phyloP scores from a whole-genome alignment of 2,329 filamentous ascomycete genomes.

The Penicillium sp. region DNA sequence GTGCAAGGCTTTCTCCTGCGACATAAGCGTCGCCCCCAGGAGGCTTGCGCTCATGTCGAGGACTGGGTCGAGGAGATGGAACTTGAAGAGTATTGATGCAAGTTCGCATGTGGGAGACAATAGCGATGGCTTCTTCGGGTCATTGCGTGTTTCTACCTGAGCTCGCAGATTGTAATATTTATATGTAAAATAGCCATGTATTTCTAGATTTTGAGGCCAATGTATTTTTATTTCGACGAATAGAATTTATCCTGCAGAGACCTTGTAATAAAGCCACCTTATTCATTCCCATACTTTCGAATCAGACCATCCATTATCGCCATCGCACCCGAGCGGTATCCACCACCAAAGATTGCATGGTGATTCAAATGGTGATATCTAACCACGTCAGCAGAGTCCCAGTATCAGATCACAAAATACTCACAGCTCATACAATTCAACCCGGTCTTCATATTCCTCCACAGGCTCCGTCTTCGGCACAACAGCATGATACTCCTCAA shows the following conservation, averaged over 20 bases:
- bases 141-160: no score
- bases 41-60: conserved; percentile 55
- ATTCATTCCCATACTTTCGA: conserved; percentile 64
- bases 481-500: conserved; percentile 73
- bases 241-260: no score
- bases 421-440: conserved; percentile 79
- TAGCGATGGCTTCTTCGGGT: neutral
- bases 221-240: no score
- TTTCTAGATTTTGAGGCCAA: no score
- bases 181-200: no score
- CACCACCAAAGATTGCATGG: conserved; percentile 77
- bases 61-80: neutral
- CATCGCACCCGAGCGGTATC: conserved; percentile 75
- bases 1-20: conserved; percentile 67
- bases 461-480: conserved; percentile 79
- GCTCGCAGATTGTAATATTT: no score
- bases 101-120: neutral
- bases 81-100: neutral
- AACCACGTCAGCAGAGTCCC: conserved; percentile 12
- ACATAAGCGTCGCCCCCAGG: conserved; percentile 60
- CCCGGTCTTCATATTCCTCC: conserved; percentile 81
- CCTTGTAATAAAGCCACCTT: neutral
- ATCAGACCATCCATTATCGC: conserved; percentile 76
- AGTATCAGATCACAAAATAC: conserved; percentile 38
- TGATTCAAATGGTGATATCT: conserved; percentile 93